phyloP scores from a whole-genome alignment of 257 asterid species.

The Ilex asprella region DNA sequence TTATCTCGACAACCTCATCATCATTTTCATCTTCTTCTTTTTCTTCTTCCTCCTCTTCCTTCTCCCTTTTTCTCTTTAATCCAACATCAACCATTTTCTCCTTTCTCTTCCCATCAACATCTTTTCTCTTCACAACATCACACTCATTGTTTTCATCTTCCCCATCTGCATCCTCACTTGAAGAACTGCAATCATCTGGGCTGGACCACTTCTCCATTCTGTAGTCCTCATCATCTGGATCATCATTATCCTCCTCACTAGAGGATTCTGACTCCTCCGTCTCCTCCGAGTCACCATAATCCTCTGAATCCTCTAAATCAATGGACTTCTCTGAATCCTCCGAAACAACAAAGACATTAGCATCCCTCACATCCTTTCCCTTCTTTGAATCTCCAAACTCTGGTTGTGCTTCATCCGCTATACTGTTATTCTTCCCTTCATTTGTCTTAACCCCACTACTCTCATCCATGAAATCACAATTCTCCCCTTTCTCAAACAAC shows the following conservation, averaged over 20 bases:
- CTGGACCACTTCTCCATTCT: conserved; percentile 2
- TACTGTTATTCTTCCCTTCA: too few species aligned
- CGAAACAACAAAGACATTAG: too few species aligned
- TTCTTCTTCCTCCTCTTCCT: background rate
- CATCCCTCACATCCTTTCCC: too few species aligned
- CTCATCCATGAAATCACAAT: too few species aligned
- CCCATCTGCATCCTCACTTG: background rate
- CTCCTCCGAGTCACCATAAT: background rate
- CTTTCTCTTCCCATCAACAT: background rate
- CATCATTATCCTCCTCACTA: conserved; percentile 19
- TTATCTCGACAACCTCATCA: background rate
- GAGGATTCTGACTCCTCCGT: conserved; percentile 5
- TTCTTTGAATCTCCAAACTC: too few species aligned
- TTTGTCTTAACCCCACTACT: too few species aligned
- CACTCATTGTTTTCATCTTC: background rate
- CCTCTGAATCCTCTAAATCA: background rate
- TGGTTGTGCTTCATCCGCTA: too few species aligned
- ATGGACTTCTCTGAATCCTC: too few species aligned
- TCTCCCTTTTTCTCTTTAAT: background rate
- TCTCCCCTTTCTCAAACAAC: too few species aligned
- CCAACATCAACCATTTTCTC: background rate
- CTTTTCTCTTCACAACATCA: too few species aligned
- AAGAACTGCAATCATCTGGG: background rate
- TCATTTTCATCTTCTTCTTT: background rate
- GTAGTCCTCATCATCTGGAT: conserved; percentile 10